These are phyloP conservation scores for Smallanthus sonchifolius DNA, from an alignment of 129 eudicot species.

Conservation along the genomic window DNA sequence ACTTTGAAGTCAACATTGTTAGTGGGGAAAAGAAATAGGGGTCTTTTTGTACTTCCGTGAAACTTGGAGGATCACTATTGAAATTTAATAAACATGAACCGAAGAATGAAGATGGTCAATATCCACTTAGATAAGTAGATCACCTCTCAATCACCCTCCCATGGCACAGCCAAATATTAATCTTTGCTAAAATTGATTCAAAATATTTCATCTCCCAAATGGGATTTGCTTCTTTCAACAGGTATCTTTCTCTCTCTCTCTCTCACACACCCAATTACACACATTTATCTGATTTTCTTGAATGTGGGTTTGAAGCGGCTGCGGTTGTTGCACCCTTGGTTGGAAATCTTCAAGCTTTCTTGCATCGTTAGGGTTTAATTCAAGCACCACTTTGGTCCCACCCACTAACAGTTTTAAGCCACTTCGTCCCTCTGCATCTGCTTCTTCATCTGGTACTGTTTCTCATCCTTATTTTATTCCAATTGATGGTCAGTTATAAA, in stretches of 20 bases:
- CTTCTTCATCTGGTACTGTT: slow-evolving; percentile 33
- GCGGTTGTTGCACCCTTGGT: slow-evolving; percentile 40
- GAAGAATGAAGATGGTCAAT: background rate
- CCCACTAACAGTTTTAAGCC: slow-evolving; percentile 14
- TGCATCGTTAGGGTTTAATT: slow-evolving; percentile 23
- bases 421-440: slow-evolving; percentile 34
- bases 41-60: background rate
- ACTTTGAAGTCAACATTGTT: too few species aligned
- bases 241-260: slow-evolving; percentile 14
- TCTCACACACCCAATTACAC: background rate
- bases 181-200: background rate
- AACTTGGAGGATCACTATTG: background rate
- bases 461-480: background rate
- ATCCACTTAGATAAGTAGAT: background rate
- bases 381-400: slow-evolving; percentile 11
- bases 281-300: background rate
- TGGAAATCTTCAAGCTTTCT: slow-evolving; percentile 58
- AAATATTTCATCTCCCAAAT: slow-evolving; percentile 19
- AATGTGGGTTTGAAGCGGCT: slow-evolving; percentile 34
- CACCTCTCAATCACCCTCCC: background rate
- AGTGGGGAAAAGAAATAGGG: too few species aligned
- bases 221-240: slow-evolving; percentile 39
- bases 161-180: background rate
- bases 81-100: background rate
- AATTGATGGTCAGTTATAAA: background rate